Evolutionary conservation across 2,329 filamentous ascomycete genomes (phyloP), one percentile per base, ranked within the genome.

Genomic region (Beauveria asiatica): DNA sequence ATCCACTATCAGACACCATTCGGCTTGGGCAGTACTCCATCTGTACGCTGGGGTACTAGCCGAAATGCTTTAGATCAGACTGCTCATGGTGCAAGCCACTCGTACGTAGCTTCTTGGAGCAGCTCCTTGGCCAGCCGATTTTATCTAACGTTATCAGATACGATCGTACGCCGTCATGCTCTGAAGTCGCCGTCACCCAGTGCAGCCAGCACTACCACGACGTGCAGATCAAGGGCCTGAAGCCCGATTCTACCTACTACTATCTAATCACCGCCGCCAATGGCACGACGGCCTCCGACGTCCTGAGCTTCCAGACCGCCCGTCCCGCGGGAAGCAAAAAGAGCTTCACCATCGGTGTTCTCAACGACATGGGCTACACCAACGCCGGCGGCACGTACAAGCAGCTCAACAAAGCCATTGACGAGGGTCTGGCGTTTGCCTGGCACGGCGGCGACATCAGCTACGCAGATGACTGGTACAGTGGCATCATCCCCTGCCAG

Each of bases 351-450:
- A 68, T 80, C 16, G 78, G 76, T 21, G 74, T 81, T 2, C 63
- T 81, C 44, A 79, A 79, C 62, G 79, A 82, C 62, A 80, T 82
- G 79, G 79, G 79, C 8, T 80, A 80, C 68, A 80, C 77, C 49
- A 81, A 81, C 55, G 79, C 78, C 19, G 67, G 70, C 1, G 79
- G 79, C 17, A 81, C 79, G 1, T 74, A 74, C 68, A 70, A 74
- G 62, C 70, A 80, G 49, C 69, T 81, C 16, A 66, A 65, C 41
- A 64, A 74, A 42, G 75, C 71, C 5, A 72, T 72, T 44, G 67
- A 74, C n/a, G 72, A 78, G n/a, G 76, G 75, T n/a, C 63, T 73
- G 19, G 74, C 74, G 3, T 81, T 82, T 64, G 76, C 75, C 27
- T 82, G 79, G 79, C 79, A 82, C 66, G 78, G 78, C 42, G 79